Evolutionary conservation across 2,329 filamentous ascomycete species (phyloP).

Genomic region (Verticillium nubilum): DNA sequence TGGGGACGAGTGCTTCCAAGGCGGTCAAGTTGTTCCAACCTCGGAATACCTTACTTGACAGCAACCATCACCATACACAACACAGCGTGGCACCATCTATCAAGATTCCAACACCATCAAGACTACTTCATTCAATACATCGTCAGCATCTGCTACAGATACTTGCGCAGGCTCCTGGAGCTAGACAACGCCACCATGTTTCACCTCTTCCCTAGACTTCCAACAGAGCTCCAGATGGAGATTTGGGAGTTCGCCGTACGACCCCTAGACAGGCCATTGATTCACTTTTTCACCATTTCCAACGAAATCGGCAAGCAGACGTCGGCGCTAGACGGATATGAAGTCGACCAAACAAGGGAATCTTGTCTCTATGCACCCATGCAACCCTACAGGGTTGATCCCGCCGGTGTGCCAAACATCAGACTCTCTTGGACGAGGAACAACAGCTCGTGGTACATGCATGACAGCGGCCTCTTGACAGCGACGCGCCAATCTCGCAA

Average conservation of each 20-base stretch:
- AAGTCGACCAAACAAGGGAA: background rate
- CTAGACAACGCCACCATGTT: background rate
- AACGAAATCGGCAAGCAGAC: background rate
- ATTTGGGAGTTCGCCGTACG: background rate
- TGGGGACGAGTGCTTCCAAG: no score
- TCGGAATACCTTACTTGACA: no score
- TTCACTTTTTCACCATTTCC: background rate
- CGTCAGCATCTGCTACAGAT: background rate
- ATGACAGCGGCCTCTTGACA: background rate
- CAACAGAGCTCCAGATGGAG: background rate
- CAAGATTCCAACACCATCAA: no score
- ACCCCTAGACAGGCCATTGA: background rate
- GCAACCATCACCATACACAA: no score
- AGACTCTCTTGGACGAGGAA: background rate
- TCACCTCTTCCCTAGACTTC: background rate
- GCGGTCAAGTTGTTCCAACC: no score
- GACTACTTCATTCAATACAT: no score
- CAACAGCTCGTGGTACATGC: background rate
- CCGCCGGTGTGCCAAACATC: background rate
- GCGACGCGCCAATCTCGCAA: background rate
- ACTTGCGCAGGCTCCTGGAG: no score
- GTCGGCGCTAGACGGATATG: background rate
- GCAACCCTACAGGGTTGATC: background rate
- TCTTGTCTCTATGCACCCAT: background rate
- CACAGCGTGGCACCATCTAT: no score